Conservation (phyloP, 2,329 filamentous ascomycete genomes). For the Neoarthrinium moseri region DNA sequence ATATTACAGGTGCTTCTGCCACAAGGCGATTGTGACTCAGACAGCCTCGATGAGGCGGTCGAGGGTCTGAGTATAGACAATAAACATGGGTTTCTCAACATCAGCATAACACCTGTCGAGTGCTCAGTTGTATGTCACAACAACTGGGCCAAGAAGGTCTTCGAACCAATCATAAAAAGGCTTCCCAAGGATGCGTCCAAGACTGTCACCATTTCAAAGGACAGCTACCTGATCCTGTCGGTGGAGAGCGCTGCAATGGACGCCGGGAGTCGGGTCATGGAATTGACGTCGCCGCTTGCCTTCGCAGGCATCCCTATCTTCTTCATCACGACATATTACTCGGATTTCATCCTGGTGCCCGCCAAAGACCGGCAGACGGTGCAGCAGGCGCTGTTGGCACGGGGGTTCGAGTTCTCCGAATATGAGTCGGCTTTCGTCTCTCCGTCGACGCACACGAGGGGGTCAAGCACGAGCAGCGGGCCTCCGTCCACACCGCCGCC, state of each 20-base stretch:
- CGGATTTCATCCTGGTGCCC: conserved; percentile 92
- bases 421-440: conserved; percentile 67
- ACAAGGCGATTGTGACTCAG: conserved; percentile 38
- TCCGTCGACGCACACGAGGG: conserved; percentile 40
- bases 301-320: conserved; percentile 94
- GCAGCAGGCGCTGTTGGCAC: conserved; percentile 70
- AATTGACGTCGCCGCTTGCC: conserved; percentile 86
- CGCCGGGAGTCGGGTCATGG: conserved; percentile 85
- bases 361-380: conserved; percentile 72
- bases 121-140: conserved; percentile 89
- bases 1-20: conserved; percentile 85
- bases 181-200: conserved; percentile 55
- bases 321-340: conserved; percentile 98
- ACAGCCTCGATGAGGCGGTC: conserved; percentile 29
- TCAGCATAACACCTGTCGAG: conserved; percentile 88
- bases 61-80: conserved; percentile 49
- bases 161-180: conserved; percentile 66
- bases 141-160: conserved; percentile 70
- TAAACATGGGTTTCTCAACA: conserved; percentile 83
- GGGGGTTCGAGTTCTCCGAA: conserved; percentile 82
- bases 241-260: conserved; percentile 89
- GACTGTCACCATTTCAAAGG: conserved; percentile 71
- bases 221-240: conserved; percentile 85
- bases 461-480: conserved; percentile 31
- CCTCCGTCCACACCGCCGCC: conserved; percentile 73